phyloP scores from a whole-genome alignment of 306 rosid genomes.

The Neltuma alba region DNA sequence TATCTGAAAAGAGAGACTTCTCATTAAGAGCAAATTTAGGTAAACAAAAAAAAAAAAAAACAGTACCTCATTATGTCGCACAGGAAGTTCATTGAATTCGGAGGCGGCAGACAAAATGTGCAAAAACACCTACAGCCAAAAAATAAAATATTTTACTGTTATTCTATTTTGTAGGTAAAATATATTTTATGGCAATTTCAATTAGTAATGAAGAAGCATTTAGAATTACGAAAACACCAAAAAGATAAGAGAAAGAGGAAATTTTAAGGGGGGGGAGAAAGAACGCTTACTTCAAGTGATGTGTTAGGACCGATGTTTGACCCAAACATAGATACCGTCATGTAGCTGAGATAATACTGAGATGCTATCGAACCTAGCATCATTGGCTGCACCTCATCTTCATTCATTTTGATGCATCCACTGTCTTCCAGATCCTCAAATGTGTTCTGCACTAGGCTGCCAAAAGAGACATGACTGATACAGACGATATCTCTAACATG shows the following conservation, averaged over 20 bases:
- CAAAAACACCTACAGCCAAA: constrained; percentile 69
- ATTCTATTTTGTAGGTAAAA: neutral
- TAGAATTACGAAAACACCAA: constrained; percentile 5
- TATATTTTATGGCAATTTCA: neutral
- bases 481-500: neutral
- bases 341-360: constrained; percentile 92
- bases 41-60: no score
- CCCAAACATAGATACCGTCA: constrained; percentile 93
- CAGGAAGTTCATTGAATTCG: constrained; percentile 94
- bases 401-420: constrained; percentile 88
- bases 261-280: neutral
- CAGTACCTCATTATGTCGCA: constrained; percentile 92
- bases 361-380: constrained; percentile 96
- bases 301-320: constrained; percentile 91
- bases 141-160: neutral
- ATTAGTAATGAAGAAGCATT: constrained; percentile 10
- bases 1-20: constrained; percentile 6
- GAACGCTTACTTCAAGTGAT: constrained; percentile 75
- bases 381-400: constrained; percentile 68
- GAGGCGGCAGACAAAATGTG: constrained; percentile 90
- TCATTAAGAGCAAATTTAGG: neutral
- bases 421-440: constrained; percentile 98
- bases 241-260: constrained; percentile 18
- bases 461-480: constrained; percentile 36
- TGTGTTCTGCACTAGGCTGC: constrained; percentile 80